Base-by-base conservation (phyloP, 495 filamentous ascomycete species). In the Extremus antarcticus region DNA sequence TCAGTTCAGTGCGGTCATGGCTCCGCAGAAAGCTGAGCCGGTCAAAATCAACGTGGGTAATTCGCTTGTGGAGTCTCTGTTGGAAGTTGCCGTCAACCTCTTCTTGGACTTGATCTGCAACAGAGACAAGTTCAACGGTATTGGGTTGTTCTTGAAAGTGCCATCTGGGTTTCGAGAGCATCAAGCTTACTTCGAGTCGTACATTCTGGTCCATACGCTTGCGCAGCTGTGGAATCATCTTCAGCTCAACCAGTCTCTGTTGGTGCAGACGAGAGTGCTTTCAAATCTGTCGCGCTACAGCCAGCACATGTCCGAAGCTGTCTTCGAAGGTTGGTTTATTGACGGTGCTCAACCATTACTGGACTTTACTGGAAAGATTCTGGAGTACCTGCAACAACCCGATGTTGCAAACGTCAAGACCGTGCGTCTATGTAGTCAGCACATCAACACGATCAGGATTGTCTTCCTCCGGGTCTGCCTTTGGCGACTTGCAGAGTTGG, bases 321-420 rank as follows among this genome's bases (percentile, higher is more conserved):
- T 95, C 16, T 95, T 88, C 60, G 92, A 98, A 69, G 92, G 92
- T 25, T 95, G 88, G 88, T 95, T 96, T 63, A 77, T 95, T 43
- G 81, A 89, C 56, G 92, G 91, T 3, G 88, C 85, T 10, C 82
- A 87, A 50, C 73, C 81, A 1, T 79, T 87, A 50, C 70, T 95
- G n/a, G 88, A 97, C 60, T 94, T 94, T 58, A 77, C 84, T n/a
- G 92, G 89, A 1, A 78, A 78, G 7, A 66, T 95, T 20, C 67
- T 98, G 16, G 91, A 97, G 64, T 88, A 94, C 66, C 74, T 96
- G 15, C 88, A 95, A 64, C 80, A 85, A 29, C 87, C 94, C 1
- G 89, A 95, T 20, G 72, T 98, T 24, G 78, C 85, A 1, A 74
- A 73, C 29, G 71, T 87, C 50, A 98, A 97, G 66, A 87, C 77